phyloP scores from a whole-genome alignment of 2,329 filamentous ascomycete species.

The Zasmidium cellare region DNA sequence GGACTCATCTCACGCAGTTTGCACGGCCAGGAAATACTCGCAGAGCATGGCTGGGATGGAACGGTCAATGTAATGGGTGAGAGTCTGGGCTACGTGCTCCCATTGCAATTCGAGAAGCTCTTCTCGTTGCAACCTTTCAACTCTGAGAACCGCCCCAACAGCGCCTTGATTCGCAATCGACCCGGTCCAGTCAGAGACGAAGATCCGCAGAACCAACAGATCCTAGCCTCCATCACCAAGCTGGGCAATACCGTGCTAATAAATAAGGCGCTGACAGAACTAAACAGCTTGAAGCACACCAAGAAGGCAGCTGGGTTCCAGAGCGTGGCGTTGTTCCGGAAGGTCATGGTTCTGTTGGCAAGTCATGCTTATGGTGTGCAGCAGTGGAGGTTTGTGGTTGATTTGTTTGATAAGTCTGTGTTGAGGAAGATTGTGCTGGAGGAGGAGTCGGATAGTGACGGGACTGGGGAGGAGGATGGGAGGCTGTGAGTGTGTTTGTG shows the following conservation, averaged over 20 bases:
- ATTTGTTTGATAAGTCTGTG: slow-evolving; percentile 90
- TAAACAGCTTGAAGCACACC: slow-evolving; percentile 53
- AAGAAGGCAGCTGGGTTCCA: slow-evolving; percentile 75
- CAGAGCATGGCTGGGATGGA: slow-evolving; percentile 89
- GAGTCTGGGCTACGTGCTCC: slow-evolving; percentile 85
- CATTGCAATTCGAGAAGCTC: slow-evolving; percentile 72
- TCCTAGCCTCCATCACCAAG: slow-evolving; percentile 81
- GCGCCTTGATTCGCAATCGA: slow-evolving; percentile 16
- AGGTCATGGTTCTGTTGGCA: slow-evolving; percentile 81
- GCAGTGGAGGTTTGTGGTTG: slow-evolving; percentile 85
- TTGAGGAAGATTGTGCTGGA: slow-evolving; percentile 81
- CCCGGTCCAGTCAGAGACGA: slow-evolving; percentile 29
- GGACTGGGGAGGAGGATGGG: slow-evolving; percentile 17
- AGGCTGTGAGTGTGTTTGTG: too few relatives aligned
- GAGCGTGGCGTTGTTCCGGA: slow-evolving; percentile 76
- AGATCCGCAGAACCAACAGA: slow-evolving; percentile 67
- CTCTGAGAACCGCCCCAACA: slow-evolving; percentile 8
- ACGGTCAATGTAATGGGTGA: slow-evolving; percentile 80
- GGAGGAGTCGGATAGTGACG: slow-evolving; percentile 51
- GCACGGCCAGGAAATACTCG: slow-evolving; percentile 87
- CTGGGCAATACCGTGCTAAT: slow-evolving; percentile 91
- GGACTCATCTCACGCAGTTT: slow-evolving; percentile 89
- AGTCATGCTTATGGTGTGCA: slow-evolving; percentile 85
- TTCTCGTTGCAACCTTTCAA: slow-evolving; percentile 59
- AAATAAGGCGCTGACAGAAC: slow-evolving; percentile 79